Conservation (phyloP, 2,329 filamentous ascomycete genomes). For the Penicillium sp. region DNA sequence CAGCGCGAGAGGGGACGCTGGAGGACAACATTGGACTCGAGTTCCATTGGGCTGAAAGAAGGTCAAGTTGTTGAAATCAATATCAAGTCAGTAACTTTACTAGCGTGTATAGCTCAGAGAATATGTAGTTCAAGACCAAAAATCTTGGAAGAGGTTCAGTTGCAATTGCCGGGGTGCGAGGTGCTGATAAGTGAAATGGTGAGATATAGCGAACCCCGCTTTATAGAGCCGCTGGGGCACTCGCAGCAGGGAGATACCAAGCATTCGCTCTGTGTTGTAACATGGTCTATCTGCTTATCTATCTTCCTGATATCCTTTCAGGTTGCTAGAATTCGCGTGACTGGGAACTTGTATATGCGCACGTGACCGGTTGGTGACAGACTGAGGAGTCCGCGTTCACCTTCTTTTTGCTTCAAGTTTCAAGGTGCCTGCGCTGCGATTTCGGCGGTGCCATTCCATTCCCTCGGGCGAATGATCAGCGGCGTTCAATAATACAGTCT, state of each 20-base stretch:
- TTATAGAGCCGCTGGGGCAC: neutral
- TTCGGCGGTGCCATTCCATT: neutral
- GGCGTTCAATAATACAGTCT: too few relatives aligned
- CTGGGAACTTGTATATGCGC: neutral
- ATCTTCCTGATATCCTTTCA: neutral
- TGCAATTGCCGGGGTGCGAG: neutral
- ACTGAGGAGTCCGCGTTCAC: too few relatives aligned
- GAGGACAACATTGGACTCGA: constrained; percentile 12
- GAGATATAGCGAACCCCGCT: neutral
- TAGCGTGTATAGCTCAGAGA: neutral
- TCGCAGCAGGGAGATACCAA: neutral
- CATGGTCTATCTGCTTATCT: neutral
- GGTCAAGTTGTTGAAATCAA: neutral
- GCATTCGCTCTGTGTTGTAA: neutral
- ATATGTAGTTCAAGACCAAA: neutral
- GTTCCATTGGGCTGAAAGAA: constrained; percentile 7
- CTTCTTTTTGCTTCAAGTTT: neutral
- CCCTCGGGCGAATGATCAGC: neutral
- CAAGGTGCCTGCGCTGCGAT: neutral
- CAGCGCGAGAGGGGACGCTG: constrained; percentile 48
- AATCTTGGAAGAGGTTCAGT: neutral
- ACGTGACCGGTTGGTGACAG: constrained; percentile 1
- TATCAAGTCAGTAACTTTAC: neutral
- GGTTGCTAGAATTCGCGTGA: neutral
- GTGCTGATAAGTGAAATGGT: neutral